Evolutionary conservation across 2,329 filamentous ascomycete species (phyloP).

Genomic region (Exophiala alcalophila): DNA sequence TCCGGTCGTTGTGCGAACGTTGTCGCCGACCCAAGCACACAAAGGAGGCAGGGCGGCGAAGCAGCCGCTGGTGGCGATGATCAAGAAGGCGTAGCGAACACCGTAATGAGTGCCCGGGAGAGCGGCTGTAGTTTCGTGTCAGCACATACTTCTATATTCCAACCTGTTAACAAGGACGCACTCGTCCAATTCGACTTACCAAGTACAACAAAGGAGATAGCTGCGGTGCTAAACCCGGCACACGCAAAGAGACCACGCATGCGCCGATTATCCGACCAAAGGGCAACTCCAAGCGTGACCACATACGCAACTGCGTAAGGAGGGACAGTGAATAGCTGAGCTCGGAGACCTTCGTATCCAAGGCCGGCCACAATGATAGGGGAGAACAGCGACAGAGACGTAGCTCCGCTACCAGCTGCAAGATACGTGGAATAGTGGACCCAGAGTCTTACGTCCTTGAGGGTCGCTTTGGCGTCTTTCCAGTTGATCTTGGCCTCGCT

Average conservation of each 20-base stretch:
- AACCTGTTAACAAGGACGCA: not conserved
- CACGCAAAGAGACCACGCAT: slow-evolving; percentile 56
- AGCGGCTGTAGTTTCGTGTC: slow-evolving; percentile 21
- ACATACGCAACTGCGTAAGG: slow-evolving; percentile 61
- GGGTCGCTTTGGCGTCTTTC: slow-evolving; percentile 19
- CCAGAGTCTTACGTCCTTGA: slow-evolving; percentile 20
- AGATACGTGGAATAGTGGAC: slow-evolving; percentile 25
- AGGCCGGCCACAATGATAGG: slow-evolving; percentile 55
- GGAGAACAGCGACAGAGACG: slow-evolving; percentile 35
- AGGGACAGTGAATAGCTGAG: slow-evolving; percentile 65
- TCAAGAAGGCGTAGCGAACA: slow-evolving; percentile 30
- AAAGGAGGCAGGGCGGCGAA: slow-evolving; percentile 33
- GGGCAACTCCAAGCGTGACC: slow-evolving; percentile 52
- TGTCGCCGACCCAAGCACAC: slow-evolving; percentile 32
- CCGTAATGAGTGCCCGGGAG: slow-evolving; percentile 29
- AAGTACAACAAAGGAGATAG: slow-evolving; percentile 26
- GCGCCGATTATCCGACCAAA: slow-evolving; percentile 58
- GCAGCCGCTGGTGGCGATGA: slow-evolving; percentile 25
- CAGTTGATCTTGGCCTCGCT: slow-evolving; percentile 11
- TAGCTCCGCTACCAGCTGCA: slow-evolving; percentile 15
- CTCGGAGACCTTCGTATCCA: slow-evolving; percentile 52
- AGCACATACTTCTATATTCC: too few relatives aligned
- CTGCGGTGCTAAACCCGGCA: slow-evolving; percentile 21
- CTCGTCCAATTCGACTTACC: slow-evolving; percentile 4
- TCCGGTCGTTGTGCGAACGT: slow-evolving; percentile 29